A percentile compares a stretch with the other conserved stretches of the same genome.
Conservation (phyloP, 2,329 filamentous ascomycete genomes). For the Cladosporium phlei region DNA sequence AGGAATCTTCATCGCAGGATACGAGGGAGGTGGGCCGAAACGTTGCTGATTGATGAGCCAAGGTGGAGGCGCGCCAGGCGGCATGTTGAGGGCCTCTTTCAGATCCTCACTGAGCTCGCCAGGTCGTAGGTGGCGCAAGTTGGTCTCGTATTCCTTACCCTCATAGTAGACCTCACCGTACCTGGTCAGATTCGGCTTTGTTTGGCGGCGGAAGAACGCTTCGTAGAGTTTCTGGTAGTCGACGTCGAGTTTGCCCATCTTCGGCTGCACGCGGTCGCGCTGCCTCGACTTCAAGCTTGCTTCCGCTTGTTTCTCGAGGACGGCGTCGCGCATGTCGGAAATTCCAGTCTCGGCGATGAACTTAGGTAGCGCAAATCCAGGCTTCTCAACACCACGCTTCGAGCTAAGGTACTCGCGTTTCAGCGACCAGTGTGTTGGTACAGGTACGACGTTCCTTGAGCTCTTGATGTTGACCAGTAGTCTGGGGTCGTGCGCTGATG, state of each 20-base stretch:
- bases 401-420: conserved; percentile 97
- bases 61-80: conserved; percentile 84
- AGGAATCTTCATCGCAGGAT: conserved; percentile 90
- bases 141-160: conserved; percentile 96
- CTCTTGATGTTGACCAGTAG: conserved; percentile 92
- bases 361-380: conserved; percentile 84
- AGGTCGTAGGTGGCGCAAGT: conserved; percentile 81
- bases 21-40: conserved; percentile 87
- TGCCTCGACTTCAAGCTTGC: conserved; percentile 92
- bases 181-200: conserved; percentile 85
- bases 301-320: conserved; percentile 90
- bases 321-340: conserved; percentile 94
- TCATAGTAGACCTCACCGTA: conserved; percentile 99
- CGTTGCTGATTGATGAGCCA: conserved; percentile 98
- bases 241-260: conserved; percentile 96
- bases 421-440: conserved; percentile 88
- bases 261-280: conserved; percentile 85
- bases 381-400: conserved; percentile 94
- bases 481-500: conserved; percentile 81
- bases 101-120: conserved; percentile 86
- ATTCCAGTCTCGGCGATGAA: conserved; percentile 98
- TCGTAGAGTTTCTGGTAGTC: conserved; percentile 98
- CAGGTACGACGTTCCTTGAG: conserved; percentile 90
- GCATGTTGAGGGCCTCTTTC: conserved; percentile 89
- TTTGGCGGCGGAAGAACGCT: conserved; percentile 96